Conservation (phyloP, 257 asterid species). For the Lantana camara region DNA sequence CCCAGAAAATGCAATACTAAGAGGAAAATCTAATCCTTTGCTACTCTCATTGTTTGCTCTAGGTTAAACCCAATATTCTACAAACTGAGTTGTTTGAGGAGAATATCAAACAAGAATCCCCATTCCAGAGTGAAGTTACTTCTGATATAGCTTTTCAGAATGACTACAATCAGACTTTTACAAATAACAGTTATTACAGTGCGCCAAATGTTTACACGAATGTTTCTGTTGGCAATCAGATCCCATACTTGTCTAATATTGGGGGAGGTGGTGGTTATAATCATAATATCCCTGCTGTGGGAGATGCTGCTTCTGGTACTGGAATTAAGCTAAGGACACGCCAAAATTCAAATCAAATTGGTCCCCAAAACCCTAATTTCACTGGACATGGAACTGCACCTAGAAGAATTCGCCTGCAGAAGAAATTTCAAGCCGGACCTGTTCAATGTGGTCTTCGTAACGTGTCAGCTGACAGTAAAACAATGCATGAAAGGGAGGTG, state of each 20-base stretch:
- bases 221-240: slow-evolving; percentile 34
- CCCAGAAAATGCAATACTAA: no score
- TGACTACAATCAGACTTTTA: slow-evolving; percentile 17
- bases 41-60: slow-evolving; percentile 22
- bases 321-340: slow-evolving; percentile 64
- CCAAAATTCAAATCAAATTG: slow-evolving; percentile 25
- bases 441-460: slow-evolving; percentile 40
- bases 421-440: slow-evolving; percentile 57
- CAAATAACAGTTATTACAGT: slow-evolving; percentile 14
- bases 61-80: slow-evolving; percentile 36
- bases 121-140: slow-evolving; percentile 38
- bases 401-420: slow-evolving; percentile 65
- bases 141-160: slow-evolving; percentile 28
- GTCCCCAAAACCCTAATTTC: slow-evolving; percentile 1
- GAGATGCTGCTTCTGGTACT: slow-evolving; percentile 40
- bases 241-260: slow-evolving; percentile 12
- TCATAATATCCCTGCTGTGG: slow-evolving; percentile 24
- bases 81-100: slow-evolving; percentile 35
- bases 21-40: background rate
- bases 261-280: slow-evolving; percentile 23
- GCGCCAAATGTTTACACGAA: slow-evolving; percentile 24
- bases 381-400: slow-evolving; percentile 64
- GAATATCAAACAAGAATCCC: slow-evolving; percentile 45
- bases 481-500: slow-evolving; percentile 26
- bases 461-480: slow-evolving; percentile 32